Percentiles rank a stretch among this genome's conserved stretches.
Evolutionary conservation across 2,329 filamentous ascomycete genomes (phyloP).

Genomic region (Cladobotryum mycophilum): DNA sequence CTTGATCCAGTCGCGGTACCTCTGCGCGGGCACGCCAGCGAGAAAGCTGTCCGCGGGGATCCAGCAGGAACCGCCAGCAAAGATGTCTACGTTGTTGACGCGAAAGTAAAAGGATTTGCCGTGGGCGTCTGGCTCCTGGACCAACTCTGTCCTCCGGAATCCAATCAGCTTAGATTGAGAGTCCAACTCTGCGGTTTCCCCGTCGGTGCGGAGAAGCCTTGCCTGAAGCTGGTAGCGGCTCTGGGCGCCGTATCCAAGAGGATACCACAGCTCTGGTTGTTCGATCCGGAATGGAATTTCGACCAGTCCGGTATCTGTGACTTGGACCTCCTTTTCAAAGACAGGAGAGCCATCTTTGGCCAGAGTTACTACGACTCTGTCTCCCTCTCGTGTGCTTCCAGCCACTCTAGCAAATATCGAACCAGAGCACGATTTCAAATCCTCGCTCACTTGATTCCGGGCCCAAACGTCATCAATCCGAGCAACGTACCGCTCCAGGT

Average conservation of each 20-base stretch:
- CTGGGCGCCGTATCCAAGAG: constrained; percentile 13
- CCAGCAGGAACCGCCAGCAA: constrained; percentile 72
- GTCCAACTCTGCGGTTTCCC: neutral
- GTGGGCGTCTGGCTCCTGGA: constrained; percentile 50
- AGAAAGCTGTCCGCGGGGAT: constrained; percentile 73
- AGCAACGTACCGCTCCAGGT: constrained; percentile 56
- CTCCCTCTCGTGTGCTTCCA: constrained; percentile 21
- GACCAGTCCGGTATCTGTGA: neutral
- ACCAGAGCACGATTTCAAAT: constrained; percentile 33
- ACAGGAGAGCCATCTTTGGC: constrained; percentile 14
- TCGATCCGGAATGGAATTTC: constrained; percentile 26
- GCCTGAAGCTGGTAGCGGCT: constrained; percentile 5
- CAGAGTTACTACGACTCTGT: constrained; percentile 22
- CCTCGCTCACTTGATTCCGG: constrained; percentile 27
- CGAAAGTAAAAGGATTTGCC: constrained; percentile 70
- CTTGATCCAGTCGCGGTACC: constrained; percentile 47
- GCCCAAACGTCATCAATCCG: constrained; percentile 54
- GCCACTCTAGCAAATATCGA: constrained; percentile 32
- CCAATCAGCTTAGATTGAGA: constrained; percentile 49
- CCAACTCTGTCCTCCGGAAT: constrained; percentile 52
- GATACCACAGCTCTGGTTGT: constrained; percentile 27
- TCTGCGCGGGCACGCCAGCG: constrained; percentile 55
- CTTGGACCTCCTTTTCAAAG: constrained; percentile 11
- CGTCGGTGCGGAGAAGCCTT: neutral
- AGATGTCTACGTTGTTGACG: constrained; percentile 65